A percentile compares a stretch with the other conserved stretches of the same genome.
These are phyloP conservation scores for Starmerella sp. DNA, from an alignment of 805 yeast species.

Conservation along the genomic window DNA sequence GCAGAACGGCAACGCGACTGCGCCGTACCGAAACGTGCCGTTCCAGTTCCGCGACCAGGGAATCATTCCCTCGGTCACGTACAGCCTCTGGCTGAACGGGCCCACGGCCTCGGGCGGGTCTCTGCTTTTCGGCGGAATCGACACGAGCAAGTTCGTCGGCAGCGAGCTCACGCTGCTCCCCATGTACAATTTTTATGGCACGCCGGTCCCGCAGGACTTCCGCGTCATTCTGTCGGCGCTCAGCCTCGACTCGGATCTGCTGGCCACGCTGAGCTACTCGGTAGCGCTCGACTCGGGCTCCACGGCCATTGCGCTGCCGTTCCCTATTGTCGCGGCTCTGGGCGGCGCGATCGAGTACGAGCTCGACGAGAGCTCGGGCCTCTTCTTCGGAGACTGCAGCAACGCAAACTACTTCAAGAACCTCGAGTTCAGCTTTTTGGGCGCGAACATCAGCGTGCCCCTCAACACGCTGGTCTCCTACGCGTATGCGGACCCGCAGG, in stretches of 20 bases:
- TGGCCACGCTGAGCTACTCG: background rate
- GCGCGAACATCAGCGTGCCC: constrained; percentile 1
- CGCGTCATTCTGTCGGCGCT: constrained; percentile 5
- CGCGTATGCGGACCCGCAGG: background rate
- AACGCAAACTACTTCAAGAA: background rate
- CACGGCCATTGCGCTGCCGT: background rate
- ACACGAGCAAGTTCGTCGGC: constrained; percentile 33
- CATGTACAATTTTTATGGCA: constrained; percentile 5
- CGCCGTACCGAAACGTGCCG: constrained; percentile 14
- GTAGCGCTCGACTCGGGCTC: background rate
- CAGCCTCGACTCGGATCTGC: background rate
- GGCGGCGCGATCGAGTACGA: background rate
- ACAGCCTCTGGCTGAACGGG: constrained; percentile 34
- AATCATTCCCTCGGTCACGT: constrained; percentile 31
- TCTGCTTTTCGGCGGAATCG: constrained; percentile 35
- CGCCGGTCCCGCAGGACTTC: constrained; percentile 6
- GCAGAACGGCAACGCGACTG: constrained; percentile 23
- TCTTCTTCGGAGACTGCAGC: background rate
- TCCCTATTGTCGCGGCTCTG: background rate
- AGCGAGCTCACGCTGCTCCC: constrained; percentile 26
- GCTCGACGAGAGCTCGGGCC: background rate
- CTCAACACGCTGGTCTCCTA: background rate
- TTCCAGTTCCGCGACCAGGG: constrained; percentile 27
- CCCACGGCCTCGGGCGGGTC: constrained; percentile 23
- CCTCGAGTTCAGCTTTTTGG: background rate